Conservation (phyloP, 176 grass and related monocot species). For the Tillandsia fasciculata region DNA sequence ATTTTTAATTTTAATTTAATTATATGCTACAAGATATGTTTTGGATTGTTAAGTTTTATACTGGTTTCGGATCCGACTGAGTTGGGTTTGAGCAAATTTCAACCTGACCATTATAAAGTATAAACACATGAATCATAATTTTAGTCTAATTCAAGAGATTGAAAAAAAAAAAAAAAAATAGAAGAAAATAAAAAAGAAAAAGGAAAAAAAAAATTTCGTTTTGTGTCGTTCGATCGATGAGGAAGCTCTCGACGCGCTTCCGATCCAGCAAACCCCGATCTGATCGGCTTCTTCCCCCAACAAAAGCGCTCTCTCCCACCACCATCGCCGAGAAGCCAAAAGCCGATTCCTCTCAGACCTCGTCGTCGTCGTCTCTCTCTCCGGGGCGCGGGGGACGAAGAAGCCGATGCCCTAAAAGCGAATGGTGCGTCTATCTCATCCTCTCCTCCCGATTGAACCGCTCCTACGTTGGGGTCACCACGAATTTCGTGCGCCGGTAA, state of each 20-base stretch:
- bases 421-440: conserved; percentile 58
- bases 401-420: conserved; percentile 1
- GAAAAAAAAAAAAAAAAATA: too few species aligned
- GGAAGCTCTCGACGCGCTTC: conserved; percentile 35
- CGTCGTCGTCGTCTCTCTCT: background rate
- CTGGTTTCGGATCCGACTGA: too few species aligned
- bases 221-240: background rate
- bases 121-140: too few species aligned
- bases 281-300: conserved; percentile 4
- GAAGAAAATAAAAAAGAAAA: too few species aligned
- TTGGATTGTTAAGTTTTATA: too few species aligned
- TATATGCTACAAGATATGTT: too few species aligned
- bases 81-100: too few species aligned
- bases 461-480: conserved; percentile 87
- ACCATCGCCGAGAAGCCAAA: background rate
- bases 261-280: conserved; percentile 23
- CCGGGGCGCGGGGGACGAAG: conserved; percentile 9
- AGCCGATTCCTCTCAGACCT: conserved; percentile 4
- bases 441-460: conserved; percentile 38
- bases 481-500: conserved; percentile 70
- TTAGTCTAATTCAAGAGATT: too few species aligned
- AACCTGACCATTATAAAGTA: too few species aligned
- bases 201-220: too few species aligned
- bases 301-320: conserved; percentile 11
- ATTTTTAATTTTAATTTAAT: too few species aligned